These are phyloP conservation scores for Psophocarpus tetragonolobus DNA, from an alignment of 306 rosid species.

Conservation along the genomic window DNA sequence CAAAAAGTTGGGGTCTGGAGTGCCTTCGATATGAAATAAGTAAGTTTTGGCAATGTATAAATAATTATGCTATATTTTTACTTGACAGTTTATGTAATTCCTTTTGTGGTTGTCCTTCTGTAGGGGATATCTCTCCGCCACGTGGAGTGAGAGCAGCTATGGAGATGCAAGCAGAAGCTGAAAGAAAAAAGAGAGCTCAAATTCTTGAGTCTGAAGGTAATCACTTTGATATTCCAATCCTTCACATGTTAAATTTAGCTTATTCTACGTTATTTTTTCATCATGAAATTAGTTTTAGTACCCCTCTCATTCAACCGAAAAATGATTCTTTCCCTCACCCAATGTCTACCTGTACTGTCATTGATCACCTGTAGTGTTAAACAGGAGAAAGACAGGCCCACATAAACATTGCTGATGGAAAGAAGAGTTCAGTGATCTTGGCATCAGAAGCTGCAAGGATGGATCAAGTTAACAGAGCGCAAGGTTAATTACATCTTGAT, in stretches of 20 bases:
- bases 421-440: constrained; percentile 78
- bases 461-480: constrained; percentile 87
- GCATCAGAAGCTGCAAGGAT: constrained; percentile 90
- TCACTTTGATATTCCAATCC: constrained; percentile 22
- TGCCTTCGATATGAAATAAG: constrained; percentile 98
- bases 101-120: constrained; percentile 31
- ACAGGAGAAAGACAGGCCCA: constrained; percentile 94
- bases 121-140: constrained; percentile 99
- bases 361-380: constrained; percentile 34
- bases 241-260: constrained; percentile 7
- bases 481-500: constrained; percentile 45
- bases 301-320: background rate
- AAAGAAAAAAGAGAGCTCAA: constrained; percentile 94
- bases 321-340: background rate
- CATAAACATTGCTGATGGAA: constrained; percentile 93
- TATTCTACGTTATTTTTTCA: constrained; percentile 9
- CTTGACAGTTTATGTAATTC: background rate
- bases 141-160: constrained; percentile 93
- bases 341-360: constrained; percentile 6
- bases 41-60: constrained; percentile 41
- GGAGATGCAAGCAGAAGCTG: constrained; percentile 99
- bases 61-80: constrained; percentile 3
- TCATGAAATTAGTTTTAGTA: constrained; percentile 27
- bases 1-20: constrained; percentile 87
- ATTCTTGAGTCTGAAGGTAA: constrained; percentile 96